Evolutionary conservation across 2,329 filamentous ascomycete genomes (phyloP), one percentile per base, ranked within the genome.

Genomic region (Aspergillus udagawae): DNA sequence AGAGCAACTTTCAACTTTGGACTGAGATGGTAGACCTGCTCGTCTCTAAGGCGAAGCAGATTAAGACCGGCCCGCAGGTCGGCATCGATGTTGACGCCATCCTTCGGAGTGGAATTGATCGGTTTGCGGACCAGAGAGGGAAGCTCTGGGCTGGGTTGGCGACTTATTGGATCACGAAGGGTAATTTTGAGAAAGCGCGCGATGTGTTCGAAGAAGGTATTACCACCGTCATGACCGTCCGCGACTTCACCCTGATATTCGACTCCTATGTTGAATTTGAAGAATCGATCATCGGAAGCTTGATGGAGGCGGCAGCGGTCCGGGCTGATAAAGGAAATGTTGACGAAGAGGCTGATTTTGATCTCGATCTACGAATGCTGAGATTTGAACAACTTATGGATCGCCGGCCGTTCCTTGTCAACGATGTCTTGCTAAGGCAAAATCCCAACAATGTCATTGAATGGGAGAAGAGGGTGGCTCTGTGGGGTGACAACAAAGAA

Each of bases 311-410:
- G 54, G 92, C 92, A 1, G 89, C 91, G 6, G 77, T 79, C 51
- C 87, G 92, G 47, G 86, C 91, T n/a, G 88, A 91, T 53, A 90
- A 92, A 68, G 90, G 88, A 10, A 82, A 86, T 48, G 74, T 87
- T 1, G 88, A 97, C 67, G 86, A 93, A 62, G 86, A 92, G 60
- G 90, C 92, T 10, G 94, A 99, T 72, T 91, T 95, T 60, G 93
- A 97, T 68, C 83, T 99, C 29, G 95, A 99, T 72, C 91, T 97
- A 64, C 87, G 92, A 52, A 96, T 99, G 92, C 88, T 97, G 84
- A 87, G 94, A 54, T 99, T 99, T 67, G 94, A 99, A 75, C 92
- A 97, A 68, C 82, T 99, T 54, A 97, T 99, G 93, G 93, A 99
- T 73, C 87, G 94, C 53, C 84, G 94, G 54, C 93, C 94, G 3